Evolutionary conservation across 805 yeast species (phyloP).

Genomic region (Kodamaea kakaduensis): DNA sequence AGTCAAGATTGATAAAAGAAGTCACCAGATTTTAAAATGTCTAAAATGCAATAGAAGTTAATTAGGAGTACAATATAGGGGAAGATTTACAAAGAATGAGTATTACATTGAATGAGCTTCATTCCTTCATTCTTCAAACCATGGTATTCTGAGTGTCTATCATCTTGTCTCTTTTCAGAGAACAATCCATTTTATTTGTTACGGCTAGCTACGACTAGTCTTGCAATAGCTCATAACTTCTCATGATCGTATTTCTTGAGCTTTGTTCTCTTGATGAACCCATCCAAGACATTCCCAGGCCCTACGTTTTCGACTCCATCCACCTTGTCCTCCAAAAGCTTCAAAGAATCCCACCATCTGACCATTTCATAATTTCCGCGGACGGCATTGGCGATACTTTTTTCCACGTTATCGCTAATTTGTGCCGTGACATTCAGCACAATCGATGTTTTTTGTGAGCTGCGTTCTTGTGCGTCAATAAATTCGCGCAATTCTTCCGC

Average conservation of each 20-base stretch:
- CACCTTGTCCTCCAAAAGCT: conserved; percentile 13
- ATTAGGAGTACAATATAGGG: too few relatives aligned
- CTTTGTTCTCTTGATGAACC: conserved; percentile 4
- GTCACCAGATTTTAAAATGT: too few relatives aligned
- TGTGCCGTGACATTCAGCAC: conserved; percentile 36
- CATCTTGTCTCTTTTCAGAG: too few relatives aligned
- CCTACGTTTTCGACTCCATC: conserved; percentile 32
- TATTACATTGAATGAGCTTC: too few relatives aligned
- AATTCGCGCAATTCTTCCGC: conserved; percentile 27
- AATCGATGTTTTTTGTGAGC: conserved; percentile 27
- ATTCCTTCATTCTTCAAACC: too few relatives aligned
- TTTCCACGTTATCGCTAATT: conserved; percentile 17
- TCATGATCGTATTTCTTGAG: not conserved
- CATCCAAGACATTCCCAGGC: conserved; percentile 29
- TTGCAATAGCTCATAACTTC: too few relatives aligned
- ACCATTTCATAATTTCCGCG: conserved; percentile 43
- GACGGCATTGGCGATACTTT: conserved; percentile 31
- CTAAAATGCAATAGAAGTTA: too few relatives aligned
- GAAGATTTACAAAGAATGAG: too few relatives aligned
- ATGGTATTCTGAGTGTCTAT: too few relatives aligned
- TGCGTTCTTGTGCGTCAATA: conserved; percentile 9
- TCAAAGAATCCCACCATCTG: conserved; percentile 36
- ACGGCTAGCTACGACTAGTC: too few relatives aligned
- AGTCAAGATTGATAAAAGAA: too few relatives aligned
- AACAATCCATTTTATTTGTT: too few relatives aligned